Base-by-base conservation (phyloP, 1,284 basidiomycete species). In the Omphalotus olearius region DNA sequence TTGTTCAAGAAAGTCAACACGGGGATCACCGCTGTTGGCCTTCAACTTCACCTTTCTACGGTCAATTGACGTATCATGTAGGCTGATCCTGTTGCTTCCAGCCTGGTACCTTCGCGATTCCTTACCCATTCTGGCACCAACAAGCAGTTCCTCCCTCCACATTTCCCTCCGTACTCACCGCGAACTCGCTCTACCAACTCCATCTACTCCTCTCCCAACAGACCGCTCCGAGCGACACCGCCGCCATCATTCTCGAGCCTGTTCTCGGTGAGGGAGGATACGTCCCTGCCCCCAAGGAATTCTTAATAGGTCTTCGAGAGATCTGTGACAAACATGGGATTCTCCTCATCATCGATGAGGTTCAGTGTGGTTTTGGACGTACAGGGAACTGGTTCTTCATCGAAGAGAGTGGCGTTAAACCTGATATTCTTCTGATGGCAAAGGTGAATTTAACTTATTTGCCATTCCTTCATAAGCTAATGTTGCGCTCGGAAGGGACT, bases 71-170 rank as follows among this genome's bases (percentile, higher is more conserved):
- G n/a, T n/a, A n/a, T n/a, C n/a, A n/a, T n/a, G n/a, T 23, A 13
- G 44, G 46, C 35, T n/a, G 25, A 14, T 45, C 26, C 53, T 35
- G 5, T 23, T 23, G 53, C 26, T 30, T 23, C 5, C 62, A 93
- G 91, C 89, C 90, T 35, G 91, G 93, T 7, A 88, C 89, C 4
- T 93, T 85, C 70, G 75, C 83, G 0, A 80, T 85, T 6, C 83
- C 93, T 0, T 99, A 83, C 78, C 96, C 95, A 0, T 98, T 88
- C 75, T 98, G 93, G 89, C 91, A 97, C 68, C 91, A 95, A 62
- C 74, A 87, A 55, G 85, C 85, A 44, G 65, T 89, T 3, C 69
- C 83, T 1, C 74, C 78, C 2, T 72, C 74, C 28, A 88, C 91
- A 0, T 72, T 83, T 11, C 72, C 81, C 55, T 76, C 83, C 20